Evolutionary conservation across 2,329 filamentous ascomycete genomes (phyloP), one percentile per base, ranked within the genome.

Genomic region (Diplodia intermedia): DNA sequence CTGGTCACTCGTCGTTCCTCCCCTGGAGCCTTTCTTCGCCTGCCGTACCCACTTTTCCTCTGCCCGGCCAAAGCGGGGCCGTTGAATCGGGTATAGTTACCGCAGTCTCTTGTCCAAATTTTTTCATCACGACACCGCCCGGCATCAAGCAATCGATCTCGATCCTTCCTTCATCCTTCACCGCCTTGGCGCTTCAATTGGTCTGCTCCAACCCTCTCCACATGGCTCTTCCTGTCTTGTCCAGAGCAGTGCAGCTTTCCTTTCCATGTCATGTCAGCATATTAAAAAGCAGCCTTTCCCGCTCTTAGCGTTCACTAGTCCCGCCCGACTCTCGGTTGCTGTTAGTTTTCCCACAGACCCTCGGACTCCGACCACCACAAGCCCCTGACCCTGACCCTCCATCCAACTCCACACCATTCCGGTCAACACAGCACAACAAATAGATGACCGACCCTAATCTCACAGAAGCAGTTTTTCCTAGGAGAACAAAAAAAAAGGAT

Each of bases 21-120:
- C n/a, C n/a, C n/a, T n/a, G n/a, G n/a, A n/a, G n/a, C n/a, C n/a
- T n/a, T n/a, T n/a, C n/a, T n/a, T n/a, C 18, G 29, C 18, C 26
- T 14, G 23, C 50, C 8, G 60, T 18, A 6, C 38, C 60, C 60
- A 63, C 60, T 63, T 52, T 63, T 49, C n/a, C 9, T 36, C 29
- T n/a, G 43, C 9, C 15, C 31, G 29, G 60, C 43, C 47, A 23
- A 20, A 52, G 20, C 38, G 43, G 60, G 31, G 26, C n/a, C 9
- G 7, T 26, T n/a, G 9, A n/a, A 63, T 38, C 14, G 11, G 47
- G 47, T 14, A 50, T 63, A 12, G 60, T 38, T 20, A 23, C 57
- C 57, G 57, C 57, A 3, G 12, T 52, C 26, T 18, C 20, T n/a
- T 52, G 15, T 36, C 26, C 40, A n/a, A 49, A 20, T 14, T 40